Percentiles rank a stretch among this genome's conserved stretches.
Conservation (phyloP, 768 basidiomycete species). For the Saitozyma sp. region DNA sequence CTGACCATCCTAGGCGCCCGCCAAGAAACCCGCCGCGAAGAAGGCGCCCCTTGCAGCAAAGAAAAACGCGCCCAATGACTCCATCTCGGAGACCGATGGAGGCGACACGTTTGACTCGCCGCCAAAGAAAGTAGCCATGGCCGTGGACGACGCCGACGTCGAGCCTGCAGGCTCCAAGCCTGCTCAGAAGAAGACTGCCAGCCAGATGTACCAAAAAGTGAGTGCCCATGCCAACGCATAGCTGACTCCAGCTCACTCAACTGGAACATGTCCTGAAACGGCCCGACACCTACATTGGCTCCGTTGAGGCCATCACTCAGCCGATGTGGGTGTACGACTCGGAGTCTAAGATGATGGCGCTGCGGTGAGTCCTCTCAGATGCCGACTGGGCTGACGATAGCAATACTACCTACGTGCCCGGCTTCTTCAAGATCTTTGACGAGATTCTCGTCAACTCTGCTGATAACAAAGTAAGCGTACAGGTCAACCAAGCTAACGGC, state of each 20-base stretch:
- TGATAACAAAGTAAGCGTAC: constrained; percentile 84
- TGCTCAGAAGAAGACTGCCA: constrained; percentile 67
- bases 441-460: constrained; percentile 99
- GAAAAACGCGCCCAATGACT: constrained; percentile 45
- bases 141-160: constrained; percentile 38
- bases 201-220: constrained; percentile 88
- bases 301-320: constrained; percentile 82
- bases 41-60: constrained; percentile 43
- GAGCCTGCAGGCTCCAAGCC: constrained; percentile 20
- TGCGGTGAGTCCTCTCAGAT: constrained; percentile 62
- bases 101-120: constrained; percentile 23
- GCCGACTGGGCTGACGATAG: constrained; percentile 49
- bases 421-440: constrained; percentile 99
- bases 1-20: constrained; percentile 20
- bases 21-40: constrained; percentile 30
- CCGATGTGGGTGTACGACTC: constrained; percentile 92
- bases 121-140: constrained; percentile 59
- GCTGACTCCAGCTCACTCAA: constrained; percentile 73
- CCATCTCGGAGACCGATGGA: constrained; percentile 36
- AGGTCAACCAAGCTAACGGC: background rate
- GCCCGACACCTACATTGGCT: constrained; percentile 76
- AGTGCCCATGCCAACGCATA: constrained; percentile 25
- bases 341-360: constrained; percentile 76
- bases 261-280: constrained; percentile 71
- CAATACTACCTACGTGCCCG: constrained; percentile 78